Evolutionary conservation across 805 yeast genomes (phyloP), one percentile per base, ranked within the genome.

Genomic region (Phaffomyces thermotolerans): DNA sequence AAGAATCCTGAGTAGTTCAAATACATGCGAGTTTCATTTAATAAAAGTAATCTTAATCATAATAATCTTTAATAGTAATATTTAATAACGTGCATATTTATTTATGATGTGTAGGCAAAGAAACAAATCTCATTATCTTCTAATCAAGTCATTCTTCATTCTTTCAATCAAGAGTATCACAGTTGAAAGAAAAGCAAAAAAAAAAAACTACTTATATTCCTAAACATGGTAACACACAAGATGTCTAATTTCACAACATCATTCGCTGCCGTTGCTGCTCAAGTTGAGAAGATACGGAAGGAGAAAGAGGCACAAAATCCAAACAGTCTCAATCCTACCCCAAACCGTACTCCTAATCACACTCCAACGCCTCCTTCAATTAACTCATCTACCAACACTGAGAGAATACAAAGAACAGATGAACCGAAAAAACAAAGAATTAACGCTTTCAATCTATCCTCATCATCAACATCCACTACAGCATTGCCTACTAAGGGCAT

Each of bases 391-490:
- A 20, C 5, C 22, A 30, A 37, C 29, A 34, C 36, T 23, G 8
- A 27, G 37, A 27, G 23, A 46, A 23, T 34, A 33, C 23, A 40
- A 31, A 13, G 38, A 20, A 33, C 22, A 36, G 37, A 27, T n/a
- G 39, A 32, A 12, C 42, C 46, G 25, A 44, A 49, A 20, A 49
- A 41, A 39, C 49, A 51, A 20, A 44, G 59, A 30, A 47, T 52
- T 20, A 56, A 54, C 40, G 56, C 60, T 13, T 56, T 53, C 43
- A 32, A 39, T 18, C 50, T 45, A 30, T 41, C 52, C 20, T 37
- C 53, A n/a, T 34, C 44, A n/a, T 39, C 36, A 17, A 49, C 44
- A 20, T 46, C 47, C 22, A 38, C 36, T 10, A 42, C n/a, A 3
- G n/a, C 37, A 12, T 4, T 35, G 13, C n/a, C 17, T n/a, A 15